phyloP scores from a whole-genome alignment of 345 rosid species.

The Psidium friedrichsthalianum region DNA sequence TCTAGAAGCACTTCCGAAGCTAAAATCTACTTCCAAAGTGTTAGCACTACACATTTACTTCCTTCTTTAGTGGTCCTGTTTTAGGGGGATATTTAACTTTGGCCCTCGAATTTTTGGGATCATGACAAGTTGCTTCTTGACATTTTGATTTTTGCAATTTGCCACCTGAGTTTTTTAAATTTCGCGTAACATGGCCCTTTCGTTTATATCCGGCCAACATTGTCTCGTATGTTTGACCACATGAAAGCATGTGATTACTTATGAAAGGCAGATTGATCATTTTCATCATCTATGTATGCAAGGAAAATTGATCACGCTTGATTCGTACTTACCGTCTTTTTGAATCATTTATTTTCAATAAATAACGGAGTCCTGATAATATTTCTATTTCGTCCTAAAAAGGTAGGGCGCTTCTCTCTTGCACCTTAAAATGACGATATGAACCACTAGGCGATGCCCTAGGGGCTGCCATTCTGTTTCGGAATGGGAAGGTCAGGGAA shows the following conservation, averaged over 20 bases:
- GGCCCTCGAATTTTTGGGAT: not conserved
- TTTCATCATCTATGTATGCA: not conserved
- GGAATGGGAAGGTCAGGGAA: too few relatives aligned
- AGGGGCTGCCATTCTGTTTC: too few relatives aligned
- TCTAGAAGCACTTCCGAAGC: too few relatives aligned
- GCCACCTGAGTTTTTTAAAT: not conserved
- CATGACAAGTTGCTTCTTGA: not conserved
- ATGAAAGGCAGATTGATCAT: too few relatives aligned
- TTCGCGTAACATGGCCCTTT: not conserved
- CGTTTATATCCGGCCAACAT: not conserved
- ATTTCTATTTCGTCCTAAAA: not conserved
- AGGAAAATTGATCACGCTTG: not conserved
- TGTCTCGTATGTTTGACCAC: too few relatives aligned
- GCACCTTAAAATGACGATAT: not conserved
- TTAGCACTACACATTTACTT: too few relatives aligned
- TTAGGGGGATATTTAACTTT: rapidly evolving
- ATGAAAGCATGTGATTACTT: too few relatives aligned
- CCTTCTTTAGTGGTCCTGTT: not conserved
- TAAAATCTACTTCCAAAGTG: too few relatives aligned
- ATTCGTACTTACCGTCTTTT: rapidly evolving
- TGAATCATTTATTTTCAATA: too few relatives aligned
- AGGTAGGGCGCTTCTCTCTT: too few relatives aligned
- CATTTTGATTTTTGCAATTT: not conserved
- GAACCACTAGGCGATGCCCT: not conserved
- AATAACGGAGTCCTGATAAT: rapidly evolving